These are phyloP conservation scores for Pseudogymnoascus sp. DNA, from an alignment of 2,329 filamentous ascomycete genomes.

Conservation along the genomic window DNA sequence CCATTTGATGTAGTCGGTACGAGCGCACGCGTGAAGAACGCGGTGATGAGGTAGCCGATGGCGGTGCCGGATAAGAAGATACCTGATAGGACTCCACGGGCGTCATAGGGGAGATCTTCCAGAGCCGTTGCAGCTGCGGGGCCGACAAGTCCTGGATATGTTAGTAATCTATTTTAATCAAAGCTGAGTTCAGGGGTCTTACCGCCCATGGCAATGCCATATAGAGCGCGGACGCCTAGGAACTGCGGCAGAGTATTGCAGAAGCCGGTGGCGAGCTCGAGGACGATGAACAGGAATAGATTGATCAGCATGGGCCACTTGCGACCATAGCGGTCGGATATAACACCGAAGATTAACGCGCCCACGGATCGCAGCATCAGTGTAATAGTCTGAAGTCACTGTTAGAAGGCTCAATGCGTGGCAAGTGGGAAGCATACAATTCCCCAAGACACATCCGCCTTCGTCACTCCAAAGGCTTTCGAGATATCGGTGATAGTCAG, in stretches of 20 bases:
- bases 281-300: slow-evolving; percentile 60
- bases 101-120: slow-evolving; percentile 42
- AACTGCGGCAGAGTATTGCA: slow-evolving; percentile 38
- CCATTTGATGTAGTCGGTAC: slow-evolving; percentile 67
- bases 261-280: slow-evolving; percentile 48
- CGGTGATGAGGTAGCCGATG: slow-evolving; percentile 24
- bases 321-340: slow-evolving; percentile 48
- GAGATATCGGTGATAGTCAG: slow-evolving; percentile 50
- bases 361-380: slow-evolving; percentile 29
- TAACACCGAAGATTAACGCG: slow-evolving; percentile 43
- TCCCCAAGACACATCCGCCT: slow-evolving; percentile 57
- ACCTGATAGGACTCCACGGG: slow-evolving; percentile 24
- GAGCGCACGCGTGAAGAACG: slow-evolving; percentile 55
- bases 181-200: background rate
- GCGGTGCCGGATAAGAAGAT: slow-evolving; percentile 24
- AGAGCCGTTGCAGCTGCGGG: slow-evolving; percentile 71
- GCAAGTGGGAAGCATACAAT: slow-evolving; percentile 31
- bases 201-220: slow-evolving; percentile 76
- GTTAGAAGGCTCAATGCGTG: background rate
- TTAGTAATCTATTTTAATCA: background rate
- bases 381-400: slow-evolving; percentile 21
- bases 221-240: slow-evolving; percentile 65
- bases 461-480: slow-evolving; percentile 45
- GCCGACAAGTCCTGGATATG: slow-evolving; percentile 49
- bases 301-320: slow-evolving; percentile 69